Evolutionary conservation across 2,329 filamentous ascomycete genomes (phyloP), one percentile per base, ranked within the genome.

Genomic region (Monilinia fructigena): DNA sequence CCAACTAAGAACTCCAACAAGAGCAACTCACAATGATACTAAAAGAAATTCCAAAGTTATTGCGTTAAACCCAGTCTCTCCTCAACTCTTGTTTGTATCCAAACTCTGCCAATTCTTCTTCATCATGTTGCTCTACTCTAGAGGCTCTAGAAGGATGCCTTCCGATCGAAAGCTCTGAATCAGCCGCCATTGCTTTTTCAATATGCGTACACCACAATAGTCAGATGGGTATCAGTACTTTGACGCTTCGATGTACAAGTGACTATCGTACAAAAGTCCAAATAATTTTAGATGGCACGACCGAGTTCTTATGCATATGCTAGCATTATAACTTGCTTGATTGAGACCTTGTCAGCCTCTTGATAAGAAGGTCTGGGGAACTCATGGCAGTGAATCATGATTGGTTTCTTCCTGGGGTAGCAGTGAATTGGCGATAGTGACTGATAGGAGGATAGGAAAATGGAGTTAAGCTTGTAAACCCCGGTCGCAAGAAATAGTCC

Each of bases 11-110:
- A 16, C 1, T n/a, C 23, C 5, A 8, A 16, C 23, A 47, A 48
- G 31, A n/a, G 16, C 10, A 50, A 75, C 81, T 69, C 72, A 84
- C 82, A 73, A 87, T 86, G 70, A 87, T 86, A 7, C 83, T 85
- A 73, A 86, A 87, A 0, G 83, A 86, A 8, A 86, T 83, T 38
- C 85, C 85, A 76, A 87, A 87, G 72, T 86, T 87, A 71, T 87
- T 87, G 85, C 62, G 82, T 76, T 67, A 86, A 71, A 5, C 82
- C 85, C 85, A 87, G 73, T 86, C 83, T 59, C 85, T 79, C 47
- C 81, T 80, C 69, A 87, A 74, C 71, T 86, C 84, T 68, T 87
- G 85, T 73, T 85, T 83, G 74, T 87, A 88, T 1, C 85, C 85
- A 71, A 87, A 80, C 69, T 83, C 80, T 4, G 82, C 83, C 63